These are phyloP conservation scores for Trametes sp. DNA, from an alignment of 1,284 basidiomycete species.

Conservation along the genomic window DNA sequence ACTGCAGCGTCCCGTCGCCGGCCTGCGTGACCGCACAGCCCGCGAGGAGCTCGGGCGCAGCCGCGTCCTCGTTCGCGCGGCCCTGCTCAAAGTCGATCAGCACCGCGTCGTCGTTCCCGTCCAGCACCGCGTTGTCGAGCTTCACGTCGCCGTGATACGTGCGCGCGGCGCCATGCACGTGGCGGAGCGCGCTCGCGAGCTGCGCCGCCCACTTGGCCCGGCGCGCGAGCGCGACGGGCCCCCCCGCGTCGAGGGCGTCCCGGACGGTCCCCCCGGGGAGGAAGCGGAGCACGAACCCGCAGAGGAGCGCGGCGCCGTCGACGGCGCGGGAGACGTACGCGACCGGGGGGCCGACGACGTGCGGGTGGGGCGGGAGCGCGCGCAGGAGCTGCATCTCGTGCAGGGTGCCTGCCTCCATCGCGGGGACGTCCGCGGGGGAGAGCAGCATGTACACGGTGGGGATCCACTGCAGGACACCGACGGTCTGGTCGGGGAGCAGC, in stretches of 20 bases:
- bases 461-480: not conserved
- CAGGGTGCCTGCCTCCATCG: conserved; percentile 2
- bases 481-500: not conserved
- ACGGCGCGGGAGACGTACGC: conserved; percentile 1
- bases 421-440: not conserved
- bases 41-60: conserved; percentile 13
- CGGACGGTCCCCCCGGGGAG: not conserved
- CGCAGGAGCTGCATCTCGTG: not conserved
- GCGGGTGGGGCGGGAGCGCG: not conserved
- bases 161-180: conserved; percentile 9
- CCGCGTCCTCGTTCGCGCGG: conserved; percentile 13
- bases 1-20: conserved; percentile 1
- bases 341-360: conserved; percentile 4
- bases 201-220: conserved; percentile 3
- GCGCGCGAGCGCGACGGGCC: not conserved
- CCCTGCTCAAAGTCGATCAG: conserved; percentile 23
- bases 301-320: not conserved
- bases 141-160: conserved; percentile 22
- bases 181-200: not conserved
- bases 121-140: conserved; percentile 17
- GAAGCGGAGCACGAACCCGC: not conserved
- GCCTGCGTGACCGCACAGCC: not conserved
- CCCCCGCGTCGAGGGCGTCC: not conserved
- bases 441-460: not conserved
- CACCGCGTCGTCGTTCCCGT: conserved; percentile 13